Evolutionary conservation across 2,329 filamentous ascomycete species (phyloP).

Genomic region (Dryadomyces quercivorus): DNA sequence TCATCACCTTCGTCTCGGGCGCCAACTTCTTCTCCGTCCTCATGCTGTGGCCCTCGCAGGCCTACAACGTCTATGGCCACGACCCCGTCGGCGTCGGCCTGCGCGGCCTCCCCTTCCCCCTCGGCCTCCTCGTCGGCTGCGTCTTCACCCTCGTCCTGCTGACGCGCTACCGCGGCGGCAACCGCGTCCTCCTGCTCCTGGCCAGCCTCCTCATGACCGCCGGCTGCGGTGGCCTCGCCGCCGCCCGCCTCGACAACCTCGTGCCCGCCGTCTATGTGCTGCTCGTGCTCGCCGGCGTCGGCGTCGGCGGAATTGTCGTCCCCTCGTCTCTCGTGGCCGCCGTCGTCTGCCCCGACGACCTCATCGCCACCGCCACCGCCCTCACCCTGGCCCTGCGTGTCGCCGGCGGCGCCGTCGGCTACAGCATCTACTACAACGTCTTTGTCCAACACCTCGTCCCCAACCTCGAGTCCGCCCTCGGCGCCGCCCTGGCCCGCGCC

Average conservation of each 20-base stretch:
- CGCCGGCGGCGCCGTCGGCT: constrained; percentile 54
- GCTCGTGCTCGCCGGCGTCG: constrained; percentile 48
- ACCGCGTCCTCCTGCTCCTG: constrained; percentile 45
- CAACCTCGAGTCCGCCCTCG: constrained; percentile 33
- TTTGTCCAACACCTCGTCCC: constrained; percentile 33
- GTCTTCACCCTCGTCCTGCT: constrained; percentile 45
- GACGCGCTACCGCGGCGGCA: constrained; percentile 43
- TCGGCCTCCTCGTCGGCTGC: constrained; percentile 50
- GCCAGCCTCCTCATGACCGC: constrained; percentile 54
- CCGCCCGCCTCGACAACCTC: constrained; percentile 39
- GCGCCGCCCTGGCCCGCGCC: constrained; percentile 28
- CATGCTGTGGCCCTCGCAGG: constrained; percentile 52
- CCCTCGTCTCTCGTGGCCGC: constrained; percentile 56
- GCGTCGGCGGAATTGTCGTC: constrained; percentile 56
- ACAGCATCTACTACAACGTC: constrained; percentile 46
- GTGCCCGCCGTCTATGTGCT: constrained; percentile 36
- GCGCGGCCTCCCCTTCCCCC: constrained; percentile 51
- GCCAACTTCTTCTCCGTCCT: constrained; percentile 45
- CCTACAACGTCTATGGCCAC: constrained; percentile 53
- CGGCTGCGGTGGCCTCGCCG: constrained; percentile 41
- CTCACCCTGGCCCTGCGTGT: constrained; percentile 59
- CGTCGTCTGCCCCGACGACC: constrained; percentile 57
- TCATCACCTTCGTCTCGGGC: constrained; percentile 47
- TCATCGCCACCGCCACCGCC: constrained; percentile 58
- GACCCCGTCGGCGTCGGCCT: constrained; percentile 53